phyloP scores from a whole-genome alignment of 2,329 filamentous ascomycete genomes.

The Polytolypa hystricis region DNA sequence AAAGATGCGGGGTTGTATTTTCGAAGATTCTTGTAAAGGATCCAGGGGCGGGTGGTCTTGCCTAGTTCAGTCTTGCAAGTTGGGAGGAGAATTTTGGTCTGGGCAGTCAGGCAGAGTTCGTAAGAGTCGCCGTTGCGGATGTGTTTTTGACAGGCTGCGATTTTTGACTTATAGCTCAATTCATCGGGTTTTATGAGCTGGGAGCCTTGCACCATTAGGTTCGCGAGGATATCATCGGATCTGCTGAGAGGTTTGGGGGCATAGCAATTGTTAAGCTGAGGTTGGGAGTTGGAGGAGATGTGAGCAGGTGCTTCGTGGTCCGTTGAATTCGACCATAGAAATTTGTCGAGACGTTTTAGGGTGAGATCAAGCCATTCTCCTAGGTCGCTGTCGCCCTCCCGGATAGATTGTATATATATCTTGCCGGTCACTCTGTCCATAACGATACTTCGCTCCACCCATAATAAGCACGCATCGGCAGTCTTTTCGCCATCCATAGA shows the following conservation, averaged over 20 bases:
- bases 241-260: too few relatives aligned
- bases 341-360: slow-evolving; percentile 16
- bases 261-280: too few relatives aligned
- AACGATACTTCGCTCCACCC: slow-evolving; percentile 66
- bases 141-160: slow-evolving; percentile 55
- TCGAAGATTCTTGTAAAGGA: slow-evolving; percentile 60
- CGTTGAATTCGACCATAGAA: slow-evolving; percentile 8
- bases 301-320: neutral
- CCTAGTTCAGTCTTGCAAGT: slow-evolving; percentile 13
- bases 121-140: slow-evolving; percentile 76
- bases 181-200: slow-evolving; percentile 26
- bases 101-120: slow-evolving; percentile 70
- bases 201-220: slow-evolving; percentile 18
- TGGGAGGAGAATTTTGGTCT: slow-evolving; percentile 50
- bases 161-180: slow-evolving; percentile 51
- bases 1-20: slow-evolving; percentile 69
- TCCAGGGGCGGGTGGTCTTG: slow-evolving; percentile 45
- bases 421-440: slow-evolving; percentile 57
- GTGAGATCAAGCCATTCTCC: slow-evolving; percentile 38
- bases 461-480: slow-evolving; percentile 52
- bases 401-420: slow-evolving; percentile 59
- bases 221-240: slow-evolving; percentile 12
- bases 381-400: slow-evolving; percentile 24
- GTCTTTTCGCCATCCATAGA: slow-evolving; percentile 11
- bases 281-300: too few relatives aligned